Base-by-base conservation (phyloP, 2,329 filamentous ascomycete species). In the Paecilomyces niveus region DNA sequence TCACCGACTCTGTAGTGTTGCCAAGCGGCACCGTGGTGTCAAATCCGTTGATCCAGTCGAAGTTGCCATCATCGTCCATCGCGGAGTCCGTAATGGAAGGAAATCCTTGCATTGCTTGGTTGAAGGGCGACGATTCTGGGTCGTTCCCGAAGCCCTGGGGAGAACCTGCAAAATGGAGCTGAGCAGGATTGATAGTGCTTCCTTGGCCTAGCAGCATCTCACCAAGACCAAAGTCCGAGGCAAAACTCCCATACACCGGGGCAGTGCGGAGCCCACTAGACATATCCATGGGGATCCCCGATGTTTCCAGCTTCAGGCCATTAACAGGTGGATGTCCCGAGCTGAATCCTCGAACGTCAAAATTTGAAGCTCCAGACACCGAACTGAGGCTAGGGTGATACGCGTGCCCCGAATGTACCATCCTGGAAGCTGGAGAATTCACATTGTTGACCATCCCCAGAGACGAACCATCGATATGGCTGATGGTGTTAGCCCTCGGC, bases 401-500 rank as follows among this genome's bases (percentile, higher is more conserved):
- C 73, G 80, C 86, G 77, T 90, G 69, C 68, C 82, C 70, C 69
- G 70, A 63, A 53, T 70, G 70, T 24, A 61, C 63, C 18, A 65
- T 62, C 10, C 67, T 66, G 32, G 70, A 61, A 45, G 66, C 58
- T 57, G 66, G 63, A 39, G 68, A 70, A 53, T 64, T 62, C 10
- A 66, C 61, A 62, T 67, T 65, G 32, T 62, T 62, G 11, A 71
- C 64, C 76, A 94, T 84, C 66, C 88, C 89, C 72, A 96, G 83
- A 49, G 87, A 85, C 57, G 82, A 81, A 58, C 85, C 84, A 71
- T 97, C 94, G 58, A 97, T 86, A 73, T 97, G 92, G 70, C 92
- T 94, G 69, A 99, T 95, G 39, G 94, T 99, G 72, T 97, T 97
- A 57, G 94, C 93, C 67, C 94, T 83, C 22, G 93, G 94, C 64